Conservation (phyloP, 2,329 filamentous ascomycete genomes). For the Onygenales sp. region DNA sequence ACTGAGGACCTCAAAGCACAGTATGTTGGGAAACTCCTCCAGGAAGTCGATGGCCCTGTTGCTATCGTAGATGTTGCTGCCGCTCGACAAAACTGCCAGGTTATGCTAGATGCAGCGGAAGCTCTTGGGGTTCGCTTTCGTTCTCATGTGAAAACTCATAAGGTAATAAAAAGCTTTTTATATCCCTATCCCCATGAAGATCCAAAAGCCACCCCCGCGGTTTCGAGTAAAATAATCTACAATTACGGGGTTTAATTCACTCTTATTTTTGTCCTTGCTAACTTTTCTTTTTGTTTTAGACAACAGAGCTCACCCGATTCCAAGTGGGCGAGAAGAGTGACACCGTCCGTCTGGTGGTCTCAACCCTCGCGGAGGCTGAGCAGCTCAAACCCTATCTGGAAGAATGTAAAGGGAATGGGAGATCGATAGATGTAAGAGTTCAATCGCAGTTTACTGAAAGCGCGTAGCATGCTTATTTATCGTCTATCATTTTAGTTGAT, state of each 20-base stretch:
- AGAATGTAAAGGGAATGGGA: conserved; percentile 47
- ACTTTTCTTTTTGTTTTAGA: conserved; percentile 25
- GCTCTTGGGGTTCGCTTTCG: conserved; percentile 56
- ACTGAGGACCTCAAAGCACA: conserved; percentile 9
- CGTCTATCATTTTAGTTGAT: conserved; percentile 35
- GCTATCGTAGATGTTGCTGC: conserved; percentile 59
- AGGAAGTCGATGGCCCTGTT: conserved; percentile 54
- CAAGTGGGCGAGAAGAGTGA: conserved; percentile 52
- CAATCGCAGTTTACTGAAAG: too few relatives aligned
- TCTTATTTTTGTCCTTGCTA: neutral
- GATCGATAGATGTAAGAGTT: conserved; percentile 44
- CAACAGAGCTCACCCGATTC: conserved; percentile 53
- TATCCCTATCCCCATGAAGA: neutral
- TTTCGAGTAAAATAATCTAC: too few relatives aligned
- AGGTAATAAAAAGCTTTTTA: conserved; percentile 23
- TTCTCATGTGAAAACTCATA: conserved; percentile 74
- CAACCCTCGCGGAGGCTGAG: conserved; percentile 63
- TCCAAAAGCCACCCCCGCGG: neutral
- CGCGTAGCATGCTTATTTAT: neutral
- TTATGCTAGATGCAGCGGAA: conserved; percentile 59
- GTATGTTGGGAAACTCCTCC: conserved; percentile 51
- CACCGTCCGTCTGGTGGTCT: conserved; percentile 56
- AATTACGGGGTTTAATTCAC: neutral
- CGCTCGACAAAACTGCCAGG: conserved; percentile 55
- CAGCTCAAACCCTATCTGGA: conserved; percentile 51